phyloP scores from a whole-genome alignment of 441 rosid species.

The Arabidopsis hybrid region DNA sequence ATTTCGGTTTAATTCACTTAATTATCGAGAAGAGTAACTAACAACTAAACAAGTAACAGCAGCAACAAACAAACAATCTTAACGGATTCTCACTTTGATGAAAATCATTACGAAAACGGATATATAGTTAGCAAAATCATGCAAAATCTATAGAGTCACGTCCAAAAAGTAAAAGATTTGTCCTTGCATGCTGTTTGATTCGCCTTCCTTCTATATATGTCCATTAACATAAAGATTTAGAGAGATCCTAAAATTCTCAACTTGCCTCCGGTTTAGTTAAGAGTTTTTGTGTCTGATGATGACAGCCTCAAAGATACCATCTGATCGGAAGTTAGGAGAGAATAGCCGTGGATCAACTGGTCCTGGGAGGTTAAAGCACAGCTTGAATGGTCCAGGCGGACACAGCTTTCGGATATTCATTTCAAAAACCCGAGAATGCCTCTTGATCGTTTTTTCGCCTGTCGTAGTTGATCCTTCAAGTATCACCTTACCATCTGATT shows the following conservation, averaged over 20 bases:
- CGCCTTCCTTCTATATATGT: conserved; percentile 24
- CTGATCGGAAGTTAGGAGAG: conserved; percentile 56
- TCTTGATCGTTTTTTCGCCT: conserved; percentile 50
- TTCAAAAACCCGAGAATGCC: conserved; percentile 53
- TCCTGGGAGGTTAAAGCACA: conserved; percentile 61
- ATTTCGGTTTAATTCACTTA: conserved; percentile 12
- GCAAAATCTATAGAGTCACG: conserved; percentile 4
- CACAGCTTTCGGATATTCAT: conserved; percentile 49
- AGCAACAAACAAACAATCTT: not conserved
- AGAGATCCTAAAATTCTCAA: conserved; percentile 19
- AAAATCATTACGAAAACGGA: not conserved
- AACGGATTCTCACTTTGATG: conserved; percentile 1
- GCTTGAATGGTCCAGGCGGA: conserved; percentile 53
- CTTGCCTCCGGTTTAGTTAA: conserved; percentile 24
- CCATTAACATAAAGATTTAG: conserved; percentile 23
- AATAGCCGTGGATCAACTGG: conserved; percentile 62
- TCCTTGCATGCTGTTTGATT: conserved; percentile 18
- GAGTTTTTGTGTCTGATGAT: conserved; percentile 44
- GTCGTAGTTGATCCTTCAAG: conserved; percentile 51
- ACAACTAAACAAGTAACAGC: not conserved
- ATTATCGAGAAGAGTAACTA: not conserved
- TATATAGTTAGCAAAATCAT: not conserved
- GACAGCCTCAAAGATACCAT: conserved; percentile 64
- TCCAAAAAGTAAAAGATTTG: conserved; percentile 1
- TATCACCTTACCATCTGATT: conserved; percentile 56